Evolutionary conservation across 2,329 filamentous ascomycete genomes (phyloP), one percentile per base, ranked within the genome.

Genomic region (Nothomitra cinnamomea): DNA sequence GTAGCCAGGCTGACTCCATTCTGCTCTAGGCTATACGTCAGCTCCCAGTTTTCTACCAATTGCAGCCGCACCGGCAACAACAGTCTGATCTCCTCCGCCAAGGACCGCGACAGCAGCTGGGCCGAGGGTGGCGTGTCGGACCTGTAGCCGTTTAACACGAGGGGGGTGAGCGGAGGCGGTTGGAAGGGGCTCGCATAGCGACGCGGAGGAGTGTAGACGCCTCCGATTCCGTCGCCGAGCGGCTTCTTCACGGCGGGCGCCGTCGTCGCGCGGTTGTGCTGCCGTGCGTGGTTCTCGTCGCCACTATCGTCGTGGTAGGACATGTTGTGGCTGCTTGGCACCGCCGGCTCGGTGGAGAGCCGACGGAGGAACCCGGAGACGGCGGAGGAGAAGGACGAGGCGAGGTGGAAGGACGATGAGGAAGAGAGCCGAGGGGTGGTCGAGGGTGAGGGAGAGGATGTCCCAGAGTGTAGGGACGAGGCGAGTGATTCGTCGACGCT

Each of bases 41-140:
- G 70, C 53, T 75, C 76, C 92, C 92, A 98, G 57, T 83, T 79
- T 60, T 95, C 89, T 56, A 83, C 79, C 45, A 98, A 80, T 67
- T 94, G 87, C 56, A 96, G 70, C 50, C 92, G 77, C 59, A 94
- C 81, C 0, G 92, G 92, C 21, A 96, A 72, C 62, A 96, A 81
- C 40, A 94, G 77, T 49, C 92, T 78, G 55, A 96, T 95, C 70
- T 96, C 92, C 69, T 96, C 92, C 2, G 90, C 92, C 28, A 96
- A 72, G 10, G 80, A 76, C 51, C 73, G 71, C 17, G 76, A 83
- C 54, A 98, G 73, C 53, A 96, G 72, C 59, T 79, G 77, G 48
- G 79, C 80, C 36, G 73, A 74, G 17, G 69, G 60, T 17, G 73
- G 69, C 2, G 83, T 87, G 60, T 73, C 74, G 55, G 73, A 17